phyloP scores from a whole-genome alignment of 1,139 yeast species.

The Saccharomyces hybrid region DNA sequence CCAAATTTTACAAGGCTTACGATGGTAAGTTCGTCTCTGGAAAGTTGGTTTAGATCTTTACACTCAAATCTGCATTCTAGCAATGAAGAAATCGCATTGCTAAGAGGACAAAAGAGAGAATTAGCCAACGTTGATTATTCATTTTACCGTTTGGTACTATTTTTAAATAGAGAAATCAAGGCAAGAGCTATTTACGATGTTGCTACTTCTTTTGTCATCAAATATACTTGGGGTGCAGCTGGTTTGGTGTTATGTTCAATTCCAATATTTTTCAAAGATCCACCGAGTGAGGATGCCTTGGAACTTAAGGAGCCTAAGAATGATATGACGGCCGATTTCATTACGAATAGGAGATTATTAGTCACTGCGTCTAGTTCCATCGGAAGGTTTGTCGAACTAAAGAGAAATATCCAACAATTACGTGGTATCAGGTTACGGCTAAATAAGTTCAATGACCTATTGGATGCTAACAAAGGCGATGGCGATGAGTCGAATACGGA shows the following conservation, averaged over 20 bases:
- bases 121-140: conserved; percentile 70
- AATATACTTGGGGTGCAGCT: conserved; percentile 94
- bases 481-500: conserved; percentile 8
- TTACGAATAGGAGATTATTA: conserved; percentile 82
- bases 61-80: conserved; percentile 76
- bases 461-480: conserved; percentile 44
- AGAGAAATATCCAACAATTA: conserved; percentile 77
- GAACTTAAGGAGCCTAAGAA: conserved; percentile 39
- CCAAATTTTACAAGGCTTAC: conserved; percentile 89
- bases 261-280: conserved; percentile 62
- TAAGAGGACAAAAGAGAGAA: conserved; percentile 77
- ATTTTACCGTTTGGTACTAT: conserved; percentile 74
- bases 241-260: conserved; percentile 83
- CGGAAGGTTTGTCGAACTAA: conserved; percentile 79
- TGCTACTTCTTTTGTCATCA: conserved; percentile 78
- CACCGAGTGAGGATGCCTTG: conserved; percentile 42
- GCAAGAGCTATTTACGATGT: conserved; percentile 68
- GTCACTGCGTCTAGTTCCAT: conserved; percentile 83
- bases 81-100: conserved; percentile 80
- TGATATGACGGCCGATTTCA: conserved; percentile 65
- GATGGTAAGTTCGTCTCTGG: conserved; percentile 68
- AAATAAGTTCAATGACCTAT: conserved; percentile 58
- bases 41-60: conserved; percentile 76
- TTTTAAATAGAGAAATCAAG: conserved; percentile 70
- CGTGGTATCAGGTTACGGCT: conserved; percentile 80